Base-by-base conservation (phyloP, 2,329 filamentous ascomycete genomes). In the Botrytis cinerea region DNA sequence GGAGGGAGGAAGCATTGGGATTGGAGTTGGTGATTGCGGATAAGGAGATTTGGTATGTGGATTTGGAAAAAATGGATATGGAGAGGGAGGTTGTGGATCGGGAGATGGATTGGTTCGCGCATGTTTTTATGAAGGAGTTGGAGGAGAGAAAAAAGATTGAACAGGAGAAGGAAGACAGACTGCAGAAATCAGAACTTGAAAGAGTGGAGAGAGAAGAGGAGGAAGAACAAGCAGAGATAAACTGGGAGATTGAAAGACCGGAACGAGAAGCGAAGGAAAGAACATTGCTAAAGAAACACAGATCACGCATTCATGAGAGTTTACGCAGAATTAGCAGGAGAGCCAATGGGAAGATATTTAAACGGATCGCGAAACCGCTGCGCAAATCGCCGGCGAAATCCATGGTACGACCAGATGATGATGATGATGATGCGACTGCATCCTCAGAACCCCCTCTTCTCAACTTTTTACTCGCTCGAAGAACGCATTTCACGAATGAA, bases 61-160 rank as follows among this genome's bases (percentile, higher is more conserved):
- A 72, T 69, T 72, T 72, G 28, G 43, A 69, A 8, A 12, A 59
- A 2, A 48, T 72, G 63, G 62, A 51, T 3, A 46, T 72, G 51
- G 48, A 54, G 28, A 12, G 51, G 25, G 63, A 60, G 2, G 43
- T 40, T 35, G 71, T 72, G n/a, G 2, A 60, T 40, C 54, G 71
- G 14, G 71, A 72, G 71, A 72, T 72, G 71, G 71, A 72, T 72
- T 72, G 63, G 51, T 72, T 68, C 32, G 40, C n/a, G 28, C 45
- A 22, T 7, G 12, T 69, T 2, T 48, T 60, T n/a, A 14, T 68
- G 3, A 59, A 48, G 5, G 59, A 71, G 16, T 28, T 46, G 7
- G 45, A 63, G 18, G 25, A n/a, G 6, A n/a, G 25, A 10, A 43
- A 12, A 25, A 60, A 8, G 38, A 60, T 64, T 7, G 60, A 64